A percentile compares a stretch with the other conserved stretches of the same genome.
These are phyloP conservation scores for Candida broadrunensis DNA, from an alignment of 805 yeast genomes.

Conservation along the genomic window DNA sequence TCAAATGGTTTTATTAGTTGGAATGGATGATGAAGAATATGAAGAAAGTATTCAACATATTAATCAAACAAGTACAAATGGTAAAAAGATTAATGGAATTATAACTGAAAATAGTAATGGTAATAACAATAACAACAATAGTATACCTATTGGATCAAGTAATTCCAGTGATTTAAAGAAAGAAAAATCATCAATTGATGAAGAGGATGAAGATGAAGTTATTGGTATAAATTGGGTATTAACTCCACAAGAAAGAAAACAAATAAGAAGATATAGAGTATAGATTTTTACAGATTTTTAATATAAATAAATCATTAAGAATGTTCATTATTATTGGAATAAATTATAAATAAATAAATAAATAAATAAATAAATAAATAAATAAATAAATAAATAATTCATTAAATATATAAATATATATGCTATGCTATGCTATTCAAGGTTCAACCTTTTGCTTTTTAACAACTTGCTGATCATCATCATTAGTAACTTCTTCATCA, in stretches of 20 bases:
- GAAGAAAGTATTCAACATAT: constrained; percentile 28
- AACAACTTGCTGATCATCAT: neutral
- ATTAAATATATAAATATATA: neutral
- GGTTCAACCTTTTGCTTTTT: neutral
- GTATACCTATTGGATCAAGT: neutral
- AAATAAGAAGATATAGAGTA: constrained; percentile 57
- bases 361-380: neutral
- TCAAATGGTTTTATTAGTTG: constrained; percentile 77
- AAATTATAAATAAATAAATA: constrained; percentile 2
- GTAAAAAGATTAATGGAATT: neutral
- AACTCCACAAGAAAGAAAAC: constrained; percentile 70
- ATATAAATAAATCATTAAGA: no score
- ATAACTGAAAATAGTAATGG: neutral
- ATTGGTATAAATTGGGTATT: constrained; percentile 63
- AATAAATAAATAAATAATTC: neutral
- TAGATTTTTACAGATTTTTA: constrained; percentile 23
- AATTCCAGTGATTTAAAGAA: neutral
- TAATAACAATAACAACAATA: neutral
- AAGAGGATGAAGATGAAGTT: constrained; percentile 19
- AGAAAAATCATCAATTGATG: constrained; percentile 27
- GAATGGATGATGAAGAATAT: constrained; percentile 68
- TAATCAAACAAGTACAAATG: constrained; percentile 9
- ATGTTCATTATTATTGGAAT: no score
- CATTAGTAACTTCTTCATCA: neutral
- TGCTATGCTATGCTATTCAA: no score